Evolutionary conservation across 2,329 filamentous ascomycete species (phyloP).

Genomic region (Clarireedia hainanense): DNA sequence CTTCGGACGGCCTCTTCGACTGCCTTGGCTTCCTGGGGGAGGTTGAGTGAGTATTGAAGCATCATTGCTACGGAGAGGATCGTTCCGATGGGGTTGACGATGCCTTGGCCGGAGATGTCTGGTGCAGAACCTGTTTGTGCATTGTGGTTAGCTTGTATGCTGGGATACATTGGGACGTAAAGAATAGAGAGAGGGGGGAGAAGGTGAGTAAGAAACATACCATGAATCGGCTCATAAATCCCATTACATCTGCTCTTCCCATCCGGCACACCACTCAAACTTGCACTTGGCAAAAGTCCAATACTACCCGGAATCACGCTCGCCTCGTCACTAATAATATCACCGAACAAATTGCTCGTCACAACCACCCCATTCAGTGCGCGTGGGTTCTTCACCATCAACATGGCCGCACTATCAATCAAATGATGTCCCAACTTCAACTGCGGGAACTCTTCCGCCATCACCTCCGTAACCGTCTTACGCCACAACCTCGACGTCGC

Average conservation of each 20-base stretch:
- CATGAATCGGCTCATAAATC: conserved; percentile 97
- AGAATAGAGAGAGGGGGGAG: neutral
- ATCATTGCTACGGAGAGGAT: conserved; percentile 94
- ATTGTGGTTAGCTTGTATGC: neutral
- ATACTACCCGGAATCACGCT: conserved; percentile 89
- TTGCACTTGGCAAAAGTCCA: conserved; percentile 81
- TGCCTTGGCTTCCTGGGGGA: conserved; percentile 66
- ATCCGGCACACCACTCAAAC: conserved; percentile 77
- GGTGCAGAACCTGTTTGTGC: conserved; percentile 64
- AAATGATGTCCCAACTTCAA: conserved; percentile 80
- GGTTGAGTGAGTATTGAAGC: conserved; percentile 82
- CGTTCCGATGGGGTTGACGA: conserved; percentile 87
- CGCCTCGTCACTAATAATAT: conserved; percentile 93
- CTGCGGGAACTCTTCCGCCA: conserved; percentile 82
- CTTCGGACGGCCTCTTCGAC: conserved; percentile 76
- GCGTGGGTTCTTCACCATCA: conserved; percentile 90
- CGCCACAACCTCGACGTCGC: conserved; percentile 87
- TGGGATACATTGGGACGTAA: neutral
- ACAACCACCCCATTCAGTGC: conserved; percentile 85
- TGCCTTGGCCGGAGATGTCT: conserved; percentile 84
- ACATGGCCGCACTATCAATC: conserved; percentile 94
- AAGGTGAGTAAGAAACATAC: conserved; percentile 37
- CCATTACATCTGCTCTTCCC: conserved; percentile 80
- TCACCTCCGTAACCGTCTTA: conserved; percentile 75
- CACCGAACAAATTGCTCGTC: conserved; percentile 90